A percentile compares a stretch with the other conserved stretches of the same genome.
phyloP scores from a whole-genome alignment of 225 moss, liverwort and hornwort genomes.

The Marchantia paleacea region DNA sequence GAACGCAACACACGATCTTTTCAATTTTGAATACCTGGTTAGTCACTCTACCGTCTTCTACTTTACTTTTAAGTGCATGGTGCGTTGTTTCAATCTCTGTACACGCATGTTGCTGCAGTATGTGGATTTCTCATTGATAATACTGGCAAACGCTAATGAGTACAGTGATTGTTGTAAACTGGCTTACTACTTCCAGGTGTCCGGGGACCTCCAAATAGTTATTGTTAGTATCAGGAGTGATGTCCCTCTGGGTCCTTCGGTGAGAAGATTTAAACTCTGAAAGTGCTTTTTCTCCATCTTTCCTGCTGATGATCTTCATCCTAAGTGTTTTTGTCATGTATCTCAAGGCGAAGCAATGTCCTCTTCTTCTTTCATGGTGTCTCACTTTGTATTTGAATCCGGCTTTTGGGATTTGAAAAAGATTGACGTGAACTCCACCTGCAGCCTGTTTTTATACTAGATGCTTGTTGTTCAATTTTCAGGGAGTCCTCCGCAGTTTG shows the following conservation, averaged over 20 bases:
- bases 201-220: constrained; percentile 83
- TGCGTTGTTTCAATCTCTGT: too few species aligned
- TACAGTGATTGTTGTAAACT: neutral
- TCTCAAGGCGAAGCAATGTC: too few species aligned
- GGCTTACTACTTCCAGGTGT: constrained; percentile 24
- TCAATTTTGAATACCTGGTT: constrained; percentile 96
- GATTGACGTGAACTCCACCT: too few species aligned
- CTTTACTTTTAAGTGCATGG: too few species aligned
- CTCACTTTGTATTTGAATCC: too few species aligned
- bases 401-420: too few species aligned
- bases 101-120: too few species aligned
- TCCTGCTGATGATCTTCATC: too few species aligned
- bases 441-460: neutral
- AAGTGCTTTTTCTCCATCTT: neutral
- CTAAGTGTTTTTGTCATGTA: too few species aligned
- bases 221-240: constrained; percentile 86
- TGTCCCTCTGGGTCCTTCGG: constrained; percentile 64
- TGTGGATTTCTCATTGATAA: too few species aligned
- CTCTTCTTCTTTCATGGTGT: too few species aligned
- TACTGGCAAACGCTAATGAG: too few species aligned
- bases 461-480: constrained; percentile 20
- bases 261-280: constrained; percentile 19
- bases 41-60: constrained; percentile 12
- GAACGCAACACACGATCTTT: constrained; percentile 82
- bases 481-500: constrained; percentile 73